A percentile compares a stretch with the other conserved stretches of the same genome.
Evolutionary conservation across 805 yeast species (phyloP).

Genomic region (Osmozyma mogii): DNA sequence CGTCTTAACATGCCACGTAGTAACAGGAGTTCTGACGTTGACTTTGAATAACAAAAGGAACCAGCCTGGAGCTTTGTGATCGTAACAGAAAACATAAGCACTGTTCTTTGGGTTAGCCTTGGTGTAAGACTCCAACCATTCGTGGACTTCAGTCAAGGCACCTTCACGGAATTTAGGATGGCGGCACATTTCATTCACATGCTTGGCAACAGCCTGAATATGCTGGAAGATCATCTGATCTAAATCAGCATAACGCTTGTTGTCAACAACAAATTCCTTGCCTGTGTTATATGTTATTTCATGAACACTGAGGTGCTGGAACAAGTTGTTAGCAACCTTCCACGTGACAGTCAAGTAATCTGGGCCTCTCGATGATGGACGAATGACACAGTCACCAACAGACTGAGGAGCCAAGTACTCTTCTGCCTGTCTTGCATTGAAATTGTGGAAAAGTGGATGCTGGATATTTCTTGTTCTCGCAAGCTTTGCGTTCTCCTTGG

Average conservation of each 20-base stretch:
- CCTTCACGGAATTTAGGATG: slow-evolving; percentile 88
- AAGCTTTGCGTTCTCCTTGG: slow-evolving; percentile 56
- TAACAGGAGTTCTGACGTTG: slow-evolving; percentile 56
- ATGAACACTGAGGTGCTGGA: slow-evolving; percentile 83
- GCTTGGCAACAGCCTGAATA: slow-evolving; percentile 72
- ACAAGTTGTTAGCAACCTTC: slow-evolving; percentile 87
- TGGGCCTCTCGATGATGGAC: slow-evolving; percentile 89
- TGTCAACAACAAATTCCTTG: slow-evolving; percentile 55
- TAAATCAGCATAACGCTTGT: slow-evolving; percentile 68
- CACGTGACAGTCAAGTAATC: slow-evolving; percentile 90
- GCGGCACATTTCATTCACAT: slow-evolving; percentile 74
- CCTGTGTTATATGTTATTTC: slow-evolving; percentile 68
- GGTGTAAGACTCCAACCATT: slow-evolving; percentile 83
- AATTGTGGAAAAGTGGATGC: slow-evolving; percentile 84
- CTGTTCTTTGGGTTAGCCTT: slow-evolving; percentile 87
- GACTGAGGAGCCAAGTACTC: slow-evolving; percentile 81
- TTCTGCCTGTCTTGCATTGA: slow-evolving; percentile 84
- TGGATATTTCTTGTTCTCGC: slow-evolving; percentile 73
- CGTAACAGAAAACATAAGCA: slow-evolving; percentile 84
- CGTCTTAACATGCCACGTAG: slow-evolving; percentile 87
- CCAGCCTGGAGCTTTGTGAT: slow-evolving; percentile 92
- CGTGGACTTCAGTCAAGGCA: slow-evolving; percentile 67
- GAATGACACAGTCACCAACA: slow-evolving; percentile 86
- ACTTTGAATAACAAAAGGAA: slow-evolving; percentile 82
- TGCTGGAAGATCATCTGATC: slow-evolving; percentile 90